These are phyloP conservation scores for Sisymbrium irio DNA, from an alignment of 345 rosid genomes.

Conservation along the genomic window DNA sequence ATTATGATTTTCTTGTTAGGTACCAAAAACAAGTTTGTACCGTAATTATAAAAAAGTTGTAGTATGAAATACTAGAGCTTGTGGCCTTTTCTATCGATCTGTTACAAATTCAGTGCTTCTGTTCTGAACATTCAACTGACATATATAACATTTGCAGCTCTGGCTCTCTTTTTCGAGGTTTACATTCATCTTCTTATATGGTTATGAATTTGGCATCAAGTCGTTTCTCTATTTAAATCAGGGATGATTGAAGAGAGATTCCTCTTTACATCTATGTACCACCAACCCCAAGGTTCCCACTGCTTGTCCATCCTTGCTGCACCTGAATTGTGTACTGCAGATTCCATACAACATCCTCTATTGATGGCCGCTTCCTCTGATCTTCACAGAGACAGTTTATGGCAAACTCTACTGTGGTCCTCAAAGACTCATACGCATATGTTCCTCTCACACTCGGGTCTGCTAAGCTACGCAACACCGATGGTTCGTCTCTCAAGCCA, in stretches of 20 bases:
- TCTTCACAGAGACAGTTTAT: slow-evolving; percentile 68
- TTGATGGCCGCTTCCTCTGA: slow-evolving; percentile 60
- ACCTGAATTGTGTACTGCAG: slow-evolving; percentile 86
- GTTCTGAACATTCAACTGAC: background rate
- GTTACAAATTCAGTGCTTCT: background rate
- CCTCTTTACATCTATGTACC: slow-evolving; percentile 20
- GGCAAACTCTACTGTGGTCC: slow-evolving; percentile 68
- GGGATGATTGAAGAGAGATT: background rate
- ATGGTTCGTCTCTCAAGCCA: slow-evolving; percentile 55
- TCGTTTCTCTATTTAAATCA: background rate
- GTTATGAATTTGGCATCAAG: background rate
- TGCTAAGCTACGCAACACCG: slow-evolving; percentile 43
- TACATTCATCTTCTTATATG: background rate
- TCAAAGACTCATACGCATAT: slow-evolving; percentile 74
- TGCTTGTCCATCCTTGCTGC: slow-evolving; percentile 86
- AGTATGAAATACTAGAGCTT: background rate
- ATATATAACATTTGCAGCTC: background rate
- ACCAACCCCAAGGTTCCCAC: slow-evolving; percentile 63
- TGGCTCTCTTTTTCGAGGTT: background rate
- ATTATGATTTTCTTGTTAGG: slow-evolving; percentile 1
- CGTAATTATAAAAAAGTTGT: background rate
- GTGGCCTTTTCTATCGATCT: background rate
- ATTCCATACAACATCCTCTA: slow-evolving; percentile 94
- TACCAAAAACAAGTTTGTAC: background rate
- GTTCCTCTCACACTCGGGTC: slow-evolving; percentile 75